Conservation (phyloP, 140 eudicot species). For the Oenanthe javanica region DNA sequence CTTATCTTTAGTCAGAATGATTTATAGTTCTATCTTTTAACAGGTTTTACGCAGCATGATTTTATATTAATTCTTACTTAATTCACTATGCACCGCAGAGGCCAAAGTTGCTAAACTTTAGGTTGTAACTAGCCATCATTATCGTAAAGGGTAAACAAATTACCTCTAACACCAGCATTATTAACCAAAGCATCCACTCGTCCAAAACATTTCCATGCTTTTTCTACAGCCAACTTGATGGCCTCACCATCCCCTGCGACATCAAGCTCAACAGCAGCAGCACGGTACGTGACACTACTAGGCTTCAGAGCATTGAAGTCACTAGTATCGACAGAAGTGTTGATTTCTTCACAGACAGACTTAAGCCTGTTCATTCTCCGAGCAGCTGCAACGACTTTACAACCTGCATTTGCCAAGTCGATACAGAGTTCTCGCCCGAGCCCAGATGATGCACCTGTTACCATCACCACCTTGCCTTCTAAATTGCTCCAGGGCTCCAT, state of each 20-base stretch:
- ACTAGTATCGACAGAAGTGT: neutral
- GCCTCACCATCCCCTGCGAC: neutral
- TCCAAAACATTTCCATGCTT: slow-evolving; percentile 12
- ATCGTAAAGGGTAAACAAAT: too few relatives aligned
- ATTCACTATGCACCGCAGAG: too few relatives aligned
- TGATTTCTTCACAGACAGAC: slow-evolving; percentile 34
- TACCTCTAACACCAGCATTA: slow-evolving; percentile 9
- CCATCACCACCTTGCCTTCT: slow-evolving; percentile 51
- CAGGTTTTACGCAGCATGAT: too few relatives aligned
- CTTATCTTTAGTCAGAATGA: too few relatives aligned
- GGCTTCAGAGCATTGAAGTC: neutral
- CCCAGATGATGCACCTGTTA: slow-evolving; percentile 89
- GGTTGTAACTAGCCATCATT: too few relatives aligned
- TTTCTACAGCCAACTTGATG: neutral
- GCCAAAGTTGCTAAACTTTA: too few relatives aligned
- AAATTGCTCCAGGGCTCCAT: slow-evolving; percentile 49
- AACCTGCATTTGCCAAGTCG: slow-evolving; percentile 64
- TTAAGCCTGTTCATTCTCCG: slow-evolving; percentile 53
- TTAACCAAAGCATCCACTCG: slow-evolving; percentile 3
- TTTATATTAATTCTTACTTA: too few relatives aligned
- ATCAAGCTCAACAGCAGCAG: slow-evolving; percentile 9
- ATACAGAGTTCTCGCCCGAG: slow-evolving; percentile 67
- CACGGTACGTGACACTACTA: neutral
- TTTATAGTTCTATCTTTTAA: too few relatives aligned
- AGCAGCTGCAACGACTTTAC: slow-evolving; percentile 62